A percentile compares a stretch with the other conserved stretches of the same genome.
These are phyloP conservation scores for Boletus rubescentipes DNA, from an alignment of 768 basidiomycete species.

Conservation along the genomic window DNA sequence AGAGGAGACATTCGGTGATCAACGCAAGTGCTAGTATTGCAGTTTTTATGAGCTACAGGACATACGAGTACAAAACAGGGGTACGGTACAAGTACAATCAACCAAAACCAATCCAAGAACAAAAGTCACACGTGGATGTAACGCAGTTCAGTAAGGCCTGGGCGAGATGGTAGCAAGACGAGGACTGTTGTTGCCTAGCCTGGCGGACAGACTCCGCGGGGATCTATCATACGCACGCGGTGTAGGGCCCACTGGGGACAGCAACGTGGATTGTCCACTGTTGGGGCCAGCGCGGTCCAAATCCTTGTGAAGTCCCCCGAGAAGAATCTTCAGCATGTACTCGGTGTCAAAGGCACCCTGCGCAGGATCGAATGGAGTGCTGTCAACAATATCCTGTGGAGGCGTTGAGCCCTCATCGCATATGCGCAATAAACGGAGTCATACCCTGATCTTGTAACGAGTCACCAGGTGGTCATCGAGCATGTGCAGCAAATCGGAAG, in stretches of 20 bases:
- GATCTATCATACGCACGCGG: constrained; percentile 10
- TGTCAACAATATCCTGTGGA: constrained; percentile 47
- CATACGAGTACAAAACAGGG: too few relatives aligned
- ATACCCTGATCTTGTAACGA: constrained; percentile 34
- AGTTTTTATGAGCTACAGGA: too few relatives aligned
- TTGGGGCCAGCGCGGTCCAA: constrained; percentile 13
- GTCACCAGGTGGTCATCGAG: constrained; percentile 39
- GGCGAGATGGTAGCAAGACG: constrained; percentile 13
- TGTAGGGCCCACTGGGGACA: constrained; percentile 2
- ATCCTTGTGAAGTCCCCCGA: constrained; percentile 25
- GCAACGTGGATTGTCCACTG: constrained; percentile 5
- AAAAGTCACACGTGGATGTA: background rate
- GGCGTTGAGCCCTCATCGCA: background rate
- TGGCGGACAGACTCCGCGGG: constrained; percentile 6
- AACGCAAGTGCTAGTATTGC: too few relatives aligned
- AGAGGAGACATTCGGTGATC: too few relatives aligned
- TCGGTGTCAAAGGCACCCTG: constrained; percentile 33
- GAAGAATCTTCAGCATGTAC: constrained; percentile 36
- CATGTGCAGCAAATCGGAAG: constrained; percentile 38
- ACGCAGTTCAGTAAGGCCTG: constrained; percentile 8
- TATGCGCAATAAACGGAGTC: background rate
- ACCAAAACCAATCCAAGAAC: background rate
- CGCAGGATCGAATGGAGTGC: constrained; percentile 37
- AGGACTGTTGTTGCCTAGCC: constrained; percentile 9
- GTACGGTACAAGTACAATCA: background rate